Base-by-base conservation (phyloP, 306 rosid genomes). In the Aeschynomene evenia region DNA sequence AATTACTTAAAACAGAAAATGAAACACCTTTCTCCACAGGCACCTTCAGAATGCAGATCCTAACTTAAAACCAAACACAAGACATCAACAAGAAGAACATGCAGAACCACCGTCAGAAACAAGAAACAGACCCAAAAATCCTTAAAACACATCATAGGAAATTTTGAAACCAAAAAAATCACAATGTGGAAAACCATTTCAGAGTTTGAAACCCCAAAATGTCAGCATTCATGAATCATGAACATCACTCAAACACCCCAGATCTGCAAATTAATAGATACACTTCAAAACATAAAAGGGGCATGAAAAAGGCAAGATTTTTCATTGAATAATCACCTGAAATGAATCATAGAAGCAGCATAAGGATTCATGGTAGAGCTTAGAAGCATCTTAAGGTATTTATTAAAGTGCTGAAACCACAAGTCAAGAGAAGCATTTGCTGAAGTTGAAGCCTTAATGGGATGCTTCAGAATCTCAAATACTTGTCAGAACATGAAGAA, bases 221-320 rank as follows among this genome's bases (percentile, higher is more conserved):
- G 42, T 46, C 18, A 71, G 28, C 73, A 73, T 43, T 42, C 64
- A 71, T 42, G 63, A 70, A 63, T 42, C 64, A 71, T 42, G 63
- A 70, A 63, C 26, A 71, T 56, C 61, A 54, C 64, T 40, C n/a
- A 26, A 81, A 74, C 20, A 70, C 58, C 61, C 64, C 89, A 87
- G 96, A 89, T 87, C 93, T 83, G 62, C 74, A 69, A 81, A 66
- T 78, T 73, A 39, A 43, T 0, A 60, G 42, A n/a, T 52, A 66
- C 64, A 9, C 36, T 18, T 19, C 18, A 48, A 12, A 48, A 12
- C 20, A 53, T 0, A 33, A 24, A n/a, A 54, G 42, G 26, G 15
- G 26, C 61, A 70, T 19, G 28, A 2, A 40, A 40, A 58, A 70
- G 68, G 5, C 7, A 20, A 51, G 54, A 74, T 34, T 78, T 82